A percentile compares a stretch with the other conserved stretches of the same genome.
These are phyloP conservation scores for Termitomyces sp. DNA, from an alignment of 768 basidiomycete species.

Conservation along the genomic window DNA sequence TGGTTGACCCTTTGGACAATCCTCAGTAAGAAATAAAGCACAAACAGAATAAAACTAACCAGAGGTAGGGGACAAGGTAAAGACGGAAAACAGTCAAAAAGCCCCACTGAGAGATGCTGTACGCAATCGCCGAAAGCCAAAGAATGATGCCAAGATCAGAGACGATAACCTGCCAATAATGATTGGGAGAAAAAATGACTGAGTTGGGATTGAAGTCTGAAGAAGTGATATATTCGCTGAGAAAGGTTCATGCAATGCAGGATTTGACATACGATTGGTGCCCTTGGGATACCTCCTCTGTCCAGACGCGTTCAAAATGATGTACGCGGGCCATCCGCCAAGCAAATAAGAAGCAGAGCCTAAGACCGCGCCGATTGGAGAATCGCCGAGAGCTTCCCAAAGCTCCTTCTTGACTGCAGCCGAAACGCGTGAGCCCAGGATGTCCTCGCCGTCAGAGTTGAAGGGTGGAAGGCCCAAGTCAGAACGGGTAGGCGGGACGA, in stretches of 20 bases:
- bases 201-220: conserved; percentile 73
- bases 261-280: conserved; percentile 64
- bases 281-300: conserved; percentile 74
- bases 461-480: conserved; percentile 60
- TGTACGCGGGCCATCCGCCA: conserved; percentile 82
- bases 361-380: conserved; percentile 67
- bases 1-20: conserved; percentile 63
- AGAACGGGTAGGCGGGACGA: conserved; percentile 86
- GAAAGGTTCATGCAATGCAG: neutral
- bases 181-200: conserved; percentile 81
- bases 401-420: conserved; percentile 68
- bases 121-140: conserved; percentile 58
- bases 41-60: conserved; percentile 31
- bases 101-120: conserved; percentile 55
- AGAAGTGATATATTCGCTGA: neutral
- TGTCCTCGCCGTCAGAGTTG: conserved; percentile 62
- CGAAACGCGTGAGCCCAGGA: conserved; percentile 57
- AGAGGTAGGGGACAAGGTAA: conserved; percentile 88
- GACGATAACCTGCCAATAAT: conserved; percentile 67
- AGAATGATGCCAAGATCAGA: conserved; percentile 81
- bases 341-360: conserved; percentile 60
- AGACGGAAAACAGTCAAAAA: conserved; percentile 69
- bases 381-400: conserved; percentile 86
- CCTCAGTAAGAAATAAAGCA: neutral
- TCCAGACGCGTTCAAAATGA: conserved; percentile 80